phyloP scores from a whole-genome alignment of 2,329 filamentous ascomycete species.

The Diplodia mutila region DNA sequence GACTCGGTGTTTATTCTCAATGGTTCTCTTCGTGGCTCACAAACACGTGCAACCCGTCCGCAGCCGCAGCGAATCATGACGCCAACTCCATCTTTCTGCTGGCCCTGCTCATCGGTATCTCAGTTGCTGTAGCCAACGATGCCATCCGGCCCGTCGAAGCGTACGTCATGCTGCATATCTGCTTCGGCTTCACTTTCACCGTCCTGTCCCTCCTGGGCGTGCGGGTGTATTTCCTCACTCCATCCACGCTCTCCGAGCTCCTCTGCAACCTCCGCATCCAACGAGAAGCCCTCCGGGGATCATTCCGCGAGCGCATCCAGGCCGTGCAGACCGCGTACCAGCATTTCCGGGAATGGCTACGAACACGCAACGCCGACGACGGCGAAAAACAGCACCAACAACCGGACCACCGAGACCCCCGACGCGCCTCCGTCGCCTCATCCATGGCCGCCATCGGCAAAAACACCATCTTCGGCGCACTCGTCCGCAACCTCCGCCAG shows the following conservation, averaged over 20 bases:
- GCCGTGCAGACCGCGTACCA: neutral
- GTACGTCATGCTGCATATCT: slow-evolving; percentile 35
- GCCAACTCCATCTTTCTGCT: slow-evolving; percentile 31
- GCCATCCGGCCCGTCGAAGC: slow-evolving; percentile 31
- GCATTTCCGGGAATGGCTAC: neutral
- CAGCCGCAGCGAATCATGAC: slow-evolving; percentile 30
- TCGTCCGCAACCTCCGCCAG: no score
- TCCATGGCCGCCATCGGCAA: no score
- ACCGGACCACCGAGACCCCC: no score
- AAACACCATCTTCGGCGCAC: no score
- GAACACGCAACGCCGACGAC: neutral
- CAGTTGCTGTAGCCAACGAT: slow-evolving; percentile 27
- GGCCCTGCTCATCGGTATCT: slow-evolving; percentile 32
- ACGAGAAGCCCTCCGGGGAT: neutral
- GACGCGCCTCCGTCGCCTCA: no score
- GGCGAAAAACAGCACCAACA: no score
- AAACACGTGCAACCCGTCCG: slow-evolving; percentile 34
- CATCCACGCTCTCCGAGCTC: neutral
- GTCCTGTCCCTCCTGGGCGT: neutral
- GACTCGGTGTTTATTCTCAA: slow-evolving; percentile 38
- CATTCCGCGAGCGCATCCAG: neutral
- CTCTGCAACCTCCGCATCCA: neutral
- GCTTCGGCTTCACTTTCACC: no score
- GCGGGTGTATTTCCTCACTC: neutral
- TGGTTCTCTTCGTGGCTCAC: slow-evolving; percentile 36